A percentile compares a stretch with the other conserved stretches of the same genome.
phyloP scores from a whole-genome alignment of 495 filamentous ascomycete species.

The Hypoxylon fragiforme region DNA sequence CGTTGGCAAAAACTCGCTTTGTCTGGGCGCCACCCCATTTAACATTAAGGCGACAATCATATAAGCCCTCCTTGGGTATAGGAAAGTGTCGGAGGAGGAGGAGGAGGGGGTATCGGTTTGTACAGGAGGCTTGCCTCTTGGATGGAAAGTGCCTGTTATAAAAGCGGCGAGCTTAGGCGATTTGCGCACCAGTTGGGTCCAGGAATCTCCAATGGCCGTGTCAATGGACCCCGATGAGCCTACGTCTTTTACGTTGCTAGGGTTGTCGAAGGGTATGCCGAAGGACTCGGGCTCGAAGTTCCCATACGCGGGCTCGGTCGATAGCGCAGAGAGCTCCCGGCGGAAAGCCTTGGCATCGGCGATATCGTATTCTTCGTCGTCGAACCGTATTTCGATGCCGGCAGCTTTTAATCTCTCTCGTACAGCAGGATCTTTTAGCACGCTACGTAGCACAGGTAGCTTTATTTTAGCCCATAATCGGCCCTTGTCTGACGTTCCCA shows the following conservation, averaged over 20 bases:
- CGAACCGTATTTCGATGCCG: neutral
- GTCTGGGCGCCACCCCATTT: neutral
- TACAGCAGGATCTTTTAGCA: neutral
- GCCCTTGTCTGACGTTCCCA: neutral
- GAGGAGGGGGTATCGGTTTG: no score
- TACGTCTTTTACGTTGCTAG: neutral
- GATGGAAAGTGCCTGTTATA: neutral
- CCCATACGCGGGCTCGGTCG: neutral
- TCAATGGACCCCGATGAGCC: neutral
- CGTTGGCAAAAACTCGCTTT: neutral
- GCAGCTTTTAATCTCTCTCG: neutral
- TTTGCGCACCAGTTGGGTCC: neutral
- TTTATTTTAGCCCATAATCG: neutral
- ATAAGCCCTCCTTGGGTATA: neutral
- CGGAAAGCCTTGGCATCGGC: neutral
- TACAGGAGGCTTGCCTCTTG: no score
- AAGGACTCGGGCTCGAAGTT: neutral
- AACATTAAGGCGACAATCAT: neutral
- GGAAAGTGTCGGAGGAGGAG: neutral
- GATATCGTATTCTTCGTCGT: neutral
- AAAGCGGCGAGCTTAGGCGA: neutral
- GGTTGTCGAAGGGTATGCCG: neutral
- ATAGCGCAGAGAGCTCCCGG: neutral
- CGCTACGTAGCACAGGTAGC: neutral
- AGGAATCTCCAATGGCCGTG: neutral